phyloP scores from a whole-genome alignment of 2,329 filamentous ascomycete species.

The Fusarium keratoplasticum region DNA sequence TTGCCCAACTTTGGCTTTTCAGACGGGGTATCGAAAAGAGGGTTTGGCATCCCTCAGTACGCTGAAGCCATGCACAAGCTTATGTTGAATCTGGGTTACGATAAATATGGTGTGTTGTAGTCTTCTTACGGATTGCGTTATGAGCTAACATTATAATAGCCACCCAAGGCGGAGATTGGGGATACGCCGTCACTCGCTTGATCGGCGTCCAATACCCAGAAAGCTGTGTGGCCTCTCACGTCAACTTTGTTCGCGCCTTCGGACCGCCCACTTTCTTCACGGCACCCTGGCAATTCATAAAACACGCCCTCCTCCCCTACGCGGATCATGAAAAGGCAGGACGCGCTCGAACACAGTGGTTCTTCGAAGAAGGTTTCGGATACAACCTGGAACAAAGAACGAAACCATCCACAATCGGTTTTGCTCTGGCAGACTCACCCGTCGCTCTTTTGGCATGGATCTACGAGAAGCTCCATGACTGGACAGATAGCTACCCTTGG shows the following conservation, averaged over 20 bases:
- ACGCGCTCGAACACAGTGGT: conserved; percentile 66
- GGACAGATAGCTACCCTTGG: conserved; percentile 80
- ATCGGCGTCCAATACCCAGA: conserved; percentile 70
- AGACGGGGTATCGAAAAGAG: conserved; percentile 43
- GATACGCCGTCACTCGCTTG: conserved; percentile 71
- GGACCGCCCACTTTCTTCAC: conserved; percentile 61
- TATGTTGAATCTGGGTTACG: conserved; percentile 74
- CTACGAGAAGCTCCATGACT: conserved; percentile 83
- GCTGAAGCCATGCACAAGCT: conserved; percentile 72
- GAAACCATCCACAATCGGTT: conserved; percentile 79
- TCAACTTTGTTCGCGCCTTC: conserved; percentile 68
- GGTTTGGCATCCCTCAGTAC: conserved; percentile 50
- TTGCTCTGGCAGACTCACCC: conserved; percentile 76
- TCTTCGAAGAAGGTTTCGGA: conserved; percentile 62
- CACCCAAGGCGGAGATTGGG: conserved; percentile 78
- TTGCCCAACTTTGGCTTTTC: conserved; percentile 64
- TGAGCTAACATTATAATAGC: conserved; percentile 33
- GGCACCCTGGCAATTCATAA: conserved; percentile 68
- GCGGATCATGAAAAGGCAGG: conserved; percentile 50
- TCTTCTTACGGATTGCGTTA: too few species aligned
- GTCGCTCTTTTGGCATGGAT: conserved; percentile 81
- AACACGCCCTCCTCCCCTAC: conserved; percentile 66
- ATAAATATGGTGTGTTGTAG: conserved; percentile 46
- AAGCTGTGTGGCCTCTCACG: conserved; percentile 57
- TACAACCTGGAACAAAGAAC: conserved; percentile 61